Evolutionary conservation across 306 rosid species (phyloP).

Genomic region (Biancaea sappan): DNA sequence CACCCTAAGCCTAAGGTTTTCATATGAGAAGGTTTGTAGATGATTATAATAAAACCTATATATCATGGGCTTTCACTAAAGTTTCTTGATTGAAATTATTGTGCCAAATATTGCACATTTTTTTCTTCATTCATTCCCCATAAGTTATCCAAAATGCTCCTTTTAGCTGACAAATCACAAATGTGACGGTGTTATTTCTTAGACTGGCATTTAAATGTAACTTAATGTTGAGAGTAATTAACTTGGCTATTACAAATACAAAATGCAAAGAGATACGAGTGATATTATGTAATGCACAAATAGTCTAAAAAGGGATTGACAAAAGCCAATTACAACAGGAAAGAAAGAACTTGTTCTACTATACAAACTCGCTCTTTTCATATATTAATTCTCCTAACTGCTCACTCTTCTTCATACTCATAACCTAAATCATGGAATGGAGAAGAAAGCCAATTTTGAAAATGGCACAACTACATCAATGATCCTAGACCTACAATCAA

Average conservation of each 20-base stretch:
- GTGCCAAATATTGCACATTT: no score
- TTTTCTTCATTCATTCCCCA: neutral
- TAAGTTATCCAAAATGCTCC: neutral
- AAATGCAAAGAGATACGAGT: neutral
- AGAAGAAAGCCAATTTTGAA: neutral
- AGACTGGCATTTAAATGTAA: no score
- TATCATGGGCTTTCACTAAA: no score
- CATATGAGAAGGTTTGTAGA: no score
- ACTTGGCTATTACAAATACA: neutral
- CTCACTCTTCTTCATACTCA: neutral
- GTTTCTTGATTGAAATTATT: no score
- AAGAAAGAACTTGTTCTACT: constrained; percentile 3
- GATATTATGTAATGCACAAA: neutral
- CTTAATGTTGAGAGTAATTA: no score
- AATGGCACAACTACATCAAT: constrained; percentile 36
- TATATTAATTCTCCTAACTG: neutral
- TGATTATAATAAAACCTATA: no score
- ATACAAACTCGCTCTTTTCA: constrained; percentile 15
- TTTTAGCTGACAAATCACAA: neutral
- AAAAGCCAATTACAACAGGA: neutral
- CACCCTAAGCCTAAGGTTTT: no score
- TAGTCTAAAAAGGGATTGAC: neutral
- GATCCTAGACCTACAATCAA: constrained; percentile 2
- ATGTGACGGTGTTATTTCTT: neutral
- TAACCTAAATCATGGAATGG: neutral